A percentile compares a stretch with the other conserved stretches of the same genome.
phyloP scores from a whole-genome alignment of 176 grass and related monocot genomes.

The Oryza coarctata region DNA sequence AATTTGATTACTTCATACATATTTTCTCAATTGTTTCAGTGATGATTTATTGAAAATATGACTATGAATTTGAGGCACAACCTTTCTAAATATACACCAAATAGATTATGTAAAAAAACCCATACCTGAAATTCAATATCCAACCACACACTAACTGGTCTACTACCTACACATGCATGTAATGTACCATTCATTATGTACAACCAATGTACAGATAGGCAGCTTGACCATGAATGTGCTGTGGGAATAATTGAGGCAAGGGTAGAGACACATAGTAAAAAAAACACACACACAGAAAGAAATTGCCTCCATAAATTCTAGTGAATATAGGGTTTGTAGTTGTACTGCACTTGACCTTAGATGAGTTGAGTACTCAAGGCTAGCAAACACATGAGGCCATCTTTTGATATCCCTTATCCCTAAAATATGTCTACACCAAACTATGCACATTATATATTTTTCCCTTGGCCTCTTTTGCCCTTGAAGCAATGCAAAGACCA shows the following conservation, averaged over 20 bases:
- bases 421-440: constrained; percentile 41
- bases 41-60: not conserved
- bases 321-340: constrained; percentile 36
- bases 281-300: not conserved
- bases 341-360: constrained; percentile 47
- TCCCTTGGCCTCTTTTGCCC: constrained; percentile 33
- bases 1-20: not conserved
- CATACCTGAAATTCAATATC: constrained; percentile 3
- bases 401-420: constrained; percentile 44
- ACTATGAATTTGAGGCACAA: not conserved
- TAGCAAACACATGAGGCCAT: constrained; percentile 42
- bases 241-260: constrained; percentile 40
- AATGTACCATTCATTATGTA: constrained; percentile 33
- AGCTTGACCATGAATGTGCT: constrained; percentile 39
- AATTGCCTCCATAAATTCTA: constrained; percentile 19
- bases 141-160: constrained; percentile 11
- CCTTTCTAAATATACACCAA: not conserved
- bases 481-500: constrained; percentile 34
- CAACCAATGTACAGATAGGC: constrained; percentile 48
- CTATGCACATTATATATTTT: constrained; percentile 13
- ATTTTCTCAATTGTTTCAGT: not conserved
- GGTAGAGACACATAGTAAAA: not conserved
- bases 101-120: not conserved
- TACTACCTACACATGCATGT: constrained; percentile 37
- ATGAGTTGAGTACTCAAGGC: constrained; percentile 39